Base-by-base conservation (phyloP, 1,284 basidiomycete species). In the Fomitopsis palustris region DNA sequence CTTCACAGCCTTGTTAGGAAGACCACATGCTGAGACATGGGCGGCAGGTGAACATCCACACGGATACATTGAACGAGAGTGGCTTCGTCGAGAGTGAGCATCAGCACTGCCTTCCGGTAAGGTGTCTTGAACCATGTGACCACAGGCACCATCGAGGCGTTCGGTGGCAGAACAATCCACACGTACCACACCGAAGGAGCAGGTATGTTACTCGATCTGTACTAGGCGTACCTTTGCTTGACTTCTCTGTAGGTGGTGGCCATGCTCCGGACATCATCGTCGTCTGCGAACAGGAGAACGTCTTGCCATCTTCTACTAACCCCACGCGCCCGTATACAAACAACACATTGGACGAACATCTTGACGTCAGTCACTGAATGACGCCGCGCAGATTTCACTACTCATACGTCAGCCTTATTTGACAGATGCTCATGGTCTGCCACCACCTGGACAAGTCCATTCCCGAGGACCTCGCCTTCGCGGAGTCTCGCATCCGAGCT, bases 211-310 rank as follows among this genome's bases (percentile, higher is more conserved):
- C 14, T 14, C 52, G 41, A 23, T 14, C 21, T 29, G 42, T 38
- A 39, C 19, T n/a, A 27, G 14, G 19, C 37, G 25, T 41, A 7
- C 23, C 42, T 41, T 16, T 60, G 33, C 21, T 37, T 53, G 41
- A 31, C 57, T 35, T n/a, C 19, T 41, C 47, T 38, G 5, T 53
- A 90, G 88, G 91, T 58, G 96, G 96, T 25, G 96, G 97, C 3
- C 96, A 98, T 71, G 96, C 96, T 2, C 97, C 97, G 0, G 97
- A 99, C 69, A 98, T 99, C 73, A 97, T 99, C 70, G 89, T 94
- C 16, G 96, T 98, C 23, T 96, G 95, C 65, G 94, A 92, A 41
- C 85, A 88, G 35, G 77, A 87, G 2, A 97, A 99, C 62, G 95
- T 99, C 1, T 78, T 99, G n/a, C 97, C 97, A 0, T 95, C 92